Evolutionary conservation across 208 protist genomes (phyloP), one percentile per base, ranked within the genome.

Genomic region (Porcisia deanei): DNA sequence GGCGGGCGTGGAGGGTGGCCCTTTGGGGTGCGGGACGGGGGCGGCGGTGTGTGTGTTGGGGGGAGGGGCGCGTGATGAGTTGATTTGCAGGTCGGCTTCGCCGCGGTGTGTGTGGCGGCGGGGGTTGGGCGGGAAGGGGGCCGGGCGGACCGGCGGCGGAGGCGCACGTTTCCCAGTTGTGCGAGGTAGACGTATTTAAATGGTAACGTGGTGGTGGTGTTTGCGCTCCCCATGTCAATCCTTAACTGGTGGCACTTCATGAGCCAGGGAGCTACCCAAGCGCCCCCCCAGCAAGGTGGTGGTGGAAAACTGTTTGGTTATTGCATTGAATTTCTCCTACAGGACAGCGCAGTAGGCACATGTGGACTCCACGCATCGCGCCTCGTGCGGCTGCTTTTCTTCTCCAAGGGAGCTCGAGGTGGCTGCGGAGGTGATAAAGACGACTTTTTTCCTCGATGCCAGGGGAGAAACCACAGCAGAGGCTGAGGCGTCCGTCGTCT

Each of bases 271-370:
- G 12, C 8, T n/a, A n/a, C 41, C 61, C 20, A 30, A 22, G 39
- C 7, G 7, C 1, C 63, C 1, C 2, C 61, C 4, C 3, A 25
- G 22, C 12, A 67, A 34, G 45, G 22, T 14, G 18, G 22, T 39
- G 60, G 37, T 12, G 34, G 60, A 67, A 41, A n/a, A 45, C 25
- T 8, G 8, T 7, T n/a, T 25, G 9, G 41, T 34, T n/a, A 53
- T 34, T 16, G 39, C 25, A 25, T 57, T 16, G 6, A n/a, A 12
- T 52, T 52, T 57, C 47, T 37, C 16, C 34, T 67, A 84, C 74
- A 84, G 76, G 70, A 84, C 71, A 52, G n/a, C 43, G 72, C 80
- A 84, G 14, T 64, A 58, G 30, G 65, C 61, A 41, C 80, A 84
- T 9, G 53, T 37, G 10, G 80, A 41, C 54, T 84, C 71, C 2